These are phyloP conservation scores for Mimosa pudica DNA, from an alignment of 306 rosid species.

Conservation along the genomic window DNA sequence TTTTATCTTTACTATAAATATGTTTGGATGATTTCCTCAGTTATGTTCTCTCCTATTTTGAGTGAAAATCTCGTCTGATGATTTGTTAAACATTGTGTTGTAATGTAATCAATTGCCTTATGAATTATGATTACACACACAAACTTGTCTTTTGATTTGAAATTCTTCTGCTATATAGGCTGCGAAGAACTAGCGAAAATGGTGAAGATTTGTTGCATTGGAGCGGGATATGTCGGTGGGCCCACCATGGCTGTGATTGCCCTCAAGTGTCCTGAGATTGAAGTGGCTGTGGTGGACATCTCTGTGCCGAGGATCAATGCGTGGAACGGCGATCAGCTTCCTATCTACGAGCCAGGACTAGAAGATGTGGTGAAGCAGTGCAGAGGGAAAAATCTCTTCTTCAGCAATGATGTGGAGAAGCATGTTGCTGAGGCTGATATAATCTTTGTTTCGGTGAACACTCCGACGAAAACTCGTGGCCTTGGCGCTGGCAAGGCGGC, in stretches of 20 bases:
- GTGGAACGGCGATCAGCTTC: slow-evolving; percentile 71
- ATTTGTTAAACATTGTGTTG: slow-evolving; percentile 16
- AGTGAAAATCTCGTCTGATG: not conserved
- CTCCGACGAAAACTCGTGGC: slow-evolving; percentile 90
- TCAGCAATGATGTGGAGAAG: slow-evolving; percentile 74
- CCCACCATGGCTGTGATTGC: slow-evolving; percentile 98
- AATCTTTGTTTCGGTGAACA: slow-evolving; percentile 88
- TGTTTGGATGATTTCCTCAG: slow-evolving; percentile 3
- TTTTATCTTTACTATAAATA: not conserved
- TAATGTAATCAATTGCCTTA: not conserved
- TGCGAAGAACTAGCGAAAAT: slow-evolving; percentile 44
- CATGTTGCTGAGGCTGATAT: slow-evolving; percentile 84
- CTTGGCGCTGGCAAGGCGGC: slow-evolving; percentile 98
- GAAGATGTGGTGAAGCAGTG: slow-evolving; percentile 69
- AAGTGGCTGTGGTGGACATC: slow-evolving; percentile 66
- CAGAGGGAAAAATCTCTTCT: slow-evolving; percentile 65
- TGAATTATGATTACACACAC: no score
- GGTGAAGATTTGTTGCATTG: slow-evolving; percentile 98
- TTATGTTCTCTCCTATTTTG: not conserved
- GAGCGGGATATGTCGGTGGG: slow-evolving; percentile 96
- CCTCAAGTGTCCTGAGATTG: slow-evolving; percentile 60
- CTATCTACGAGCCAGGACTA: slow-evolving; percentile 72
- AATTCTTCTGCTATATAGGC: slow-evolving; percentile 34
- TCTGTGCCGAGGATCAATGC: slow-evolving; percentile 51
- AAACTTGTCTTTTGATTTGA: not conserved